A percentile compares a stretch with the other conserved stretches of the same genome.
Conservation (phyloP, 148 eudicot species). For the Rhododendron griersonianum region DNA sequence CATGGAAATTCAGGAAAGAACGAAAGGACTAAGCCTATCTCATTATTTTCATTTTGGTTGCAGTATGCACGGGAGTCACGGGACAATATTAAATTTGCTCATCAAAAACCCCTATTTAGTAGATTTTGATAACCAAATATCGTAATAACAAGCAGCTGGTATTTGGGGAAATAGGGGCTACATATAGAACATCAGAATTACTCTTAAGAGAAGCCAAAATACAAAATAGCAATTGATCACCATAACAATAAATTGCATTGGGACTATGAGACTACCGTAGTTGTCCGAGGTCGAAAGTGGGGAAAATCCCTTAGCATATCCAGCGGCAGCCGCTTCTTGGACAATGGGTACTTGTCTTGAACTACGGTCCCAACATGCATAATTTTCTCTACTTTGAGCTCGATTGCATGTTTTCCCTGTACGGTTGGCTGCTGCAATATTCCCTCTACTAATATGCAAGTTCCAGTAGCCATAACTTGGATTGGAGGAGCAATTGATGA, state of each 20-base stretch:
- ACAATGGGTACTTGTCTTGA: conserved; percentile 64
- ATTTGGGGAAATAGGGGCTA: neutral
- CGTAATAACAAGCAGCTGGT: neutral
- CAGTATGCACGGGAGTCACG: neutral
- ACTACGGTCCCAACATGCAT: conserved; percentile 76
- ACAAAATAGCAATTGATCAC: neutral
- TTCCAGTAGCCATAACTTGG: conserved; percentile 59
- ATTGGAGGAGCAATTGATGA: conserved; percentile 61
- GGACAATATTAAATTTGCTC: neutral
- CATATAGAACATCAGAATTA: neutral
- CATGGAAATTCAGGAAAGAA: neutral
- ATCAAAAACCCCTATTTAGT: neutral
- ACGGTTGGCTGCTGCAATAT: conserved; percentile 51
- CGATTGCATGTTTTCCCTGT: conserved; percentile 54
- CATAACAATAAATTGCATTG: neutral
- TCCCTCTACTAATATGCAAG: conserved; percentile 78
- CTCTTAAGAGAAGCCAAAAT: neutral
- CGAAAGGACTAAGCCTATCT: neutral
- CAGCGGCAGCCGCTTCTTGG: conserved; percentile 74
- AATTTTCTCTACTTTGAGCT: conserved; percentile 71
- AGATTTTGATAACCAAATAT: neutral
- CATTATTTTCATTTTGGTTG: neutral
- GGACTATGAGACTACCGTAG: conserved; percentile 42
- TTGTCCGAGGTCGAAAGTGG: conserved; percentile 85
- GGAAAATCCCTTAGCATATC: conserved; percentile 61